Evolutionary conservation across 2,329 filamentous ascomycete species (phyloP).

Genomic region (Davidsoniella australis): DNA sequence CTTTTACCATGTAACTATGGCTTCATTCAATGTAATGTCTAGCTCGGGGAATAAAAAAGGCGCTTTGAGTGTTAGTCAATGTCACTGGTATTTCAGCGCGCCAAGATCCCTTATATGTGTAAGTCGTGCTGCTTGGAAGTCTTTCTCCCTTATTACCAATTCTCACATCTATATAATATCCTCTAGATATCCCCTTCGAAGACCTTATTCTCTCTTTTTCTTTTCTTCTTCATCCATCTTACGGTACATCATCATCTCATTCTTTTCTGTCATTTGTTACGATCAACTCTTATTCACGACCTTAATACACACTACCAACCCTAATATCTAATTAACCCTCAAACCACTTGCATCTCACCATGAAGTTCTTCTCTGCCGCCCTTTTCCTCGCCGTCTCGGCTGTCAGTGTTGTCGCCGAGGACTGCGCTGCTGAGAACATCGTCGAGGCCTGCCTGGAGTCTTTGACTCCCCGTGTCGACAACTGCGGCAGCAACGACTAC

Average conservation of each 20-base stretch:
- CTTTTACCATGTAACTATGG: too few species aligned
- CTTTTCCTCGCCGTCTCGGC: slow-evolving; percentile 22
- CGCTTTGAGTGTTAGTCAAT: too few species aligned
- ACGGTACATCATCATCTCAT: neutral
- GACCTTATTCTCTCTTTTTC: neutral
- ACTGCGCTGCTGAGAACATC: slow-evolving; percentile 30
- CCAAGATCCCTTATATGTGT: too few species aligned
- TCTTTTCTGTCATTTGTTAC: neutral
- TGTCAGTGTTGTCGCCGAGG: slow-evolving; percentile 17
- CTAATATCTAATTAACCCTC: slow-evolving; percentile 1
- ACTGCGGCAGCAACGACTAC: slow-evolving; percentile 26
- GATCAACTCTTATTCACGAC: neutral
- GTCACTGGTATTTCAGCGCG: too few species aligned
- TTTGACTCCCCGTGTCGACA: slow-evolving; percentile 23
- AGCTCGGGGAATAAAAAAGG: too few species aligned
- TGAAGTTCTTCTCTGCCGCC: slow-evolving; percentile 29
- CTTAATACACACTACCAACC: neutral
- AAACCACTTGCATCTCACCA: slow-evolving; percentile 18
- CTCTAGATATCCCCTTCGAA: too few species aligned
- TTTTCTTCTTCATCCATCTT: neutral
- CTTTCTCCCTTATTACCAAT: neutral
- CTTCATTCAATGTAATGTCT: too few species aligned
- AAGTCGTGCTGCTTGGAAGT: neutral
- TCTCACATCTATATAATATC: neutral
- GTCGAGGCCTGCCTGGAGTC: slow-evolving; percentile 27